Conservation (phyloP, 176 grass and related monocot species). For the Cymbopogon citratus region DNA sequence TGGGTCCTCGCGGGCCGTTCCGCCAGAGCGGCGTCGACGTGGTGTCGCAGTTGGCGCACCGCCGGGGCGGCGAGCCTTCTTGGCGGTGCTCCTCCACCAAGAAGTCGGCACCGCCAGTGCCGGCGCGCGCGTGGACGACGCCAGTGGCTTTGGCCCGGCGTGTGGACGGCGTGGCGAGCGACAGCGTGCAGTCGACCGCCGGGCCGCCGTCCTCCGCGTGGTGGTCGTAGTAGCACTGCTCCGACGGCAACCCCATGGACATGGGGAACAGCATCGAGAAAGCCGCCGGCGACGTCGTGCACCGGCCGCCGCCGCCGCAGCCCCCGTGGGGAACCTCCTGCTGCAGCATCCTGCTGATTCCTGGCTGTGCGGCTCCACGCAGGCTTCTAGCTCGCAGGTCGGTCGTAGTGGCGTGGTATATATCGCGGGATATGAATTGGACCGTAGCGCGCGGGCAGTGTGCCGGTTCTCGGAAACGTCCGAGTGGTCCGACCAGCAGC, state of each 20-base stretch:
- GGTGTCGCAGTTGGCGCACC: slow-evolving; percentile 84
- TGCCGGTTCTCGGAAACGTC: slow-evolving; percentile 17
- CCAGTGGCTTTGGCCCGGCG: slow-evolving; percentile 19
- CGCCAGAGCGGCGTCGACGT: slow-evolving; percentile 83
- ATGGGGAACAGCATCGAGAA: slow-evolving; percentile 41
- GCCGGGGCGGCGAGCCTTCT: neutral
- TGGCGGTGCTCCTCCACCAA: neutral
- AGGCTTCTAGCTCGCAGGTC: too few relatives aligned
- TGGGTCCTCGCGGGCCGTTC: slow-evolving; percentile 74
- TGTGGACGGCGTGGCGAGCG: slow-evolving; percentile 78
- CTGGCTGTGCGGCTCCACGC: too few relatives aligned
- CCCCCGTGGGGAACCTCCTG: too few relatives aligned
- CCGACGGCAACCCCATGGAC: neutral
- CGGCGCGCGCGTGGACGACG: neutral
- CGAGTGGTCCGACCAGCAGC: too few relatives aligned
- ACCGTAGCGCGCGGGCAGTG: too few relatives aligned
- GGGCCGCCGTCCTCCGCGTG: neutral
- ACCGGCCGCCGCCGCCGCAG: slow-evolving; percentile 28
- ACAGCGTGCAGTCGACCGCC: slow-evolving; percentile 75
- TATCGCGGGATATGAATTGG: too few relatives aligned
- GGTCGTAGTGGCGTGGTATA: too few relatives aligned
- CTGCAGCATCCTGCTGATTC: too few relatives aligned
- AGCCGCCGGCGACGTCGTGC: neutral
- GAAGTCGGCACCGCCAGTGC: neutral
- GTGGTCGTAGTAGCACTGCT: neutral